Evolutionary conservation across 345 rosid genomes (phyloP).

Genomic region (Corchorus capsularis): DNA sequence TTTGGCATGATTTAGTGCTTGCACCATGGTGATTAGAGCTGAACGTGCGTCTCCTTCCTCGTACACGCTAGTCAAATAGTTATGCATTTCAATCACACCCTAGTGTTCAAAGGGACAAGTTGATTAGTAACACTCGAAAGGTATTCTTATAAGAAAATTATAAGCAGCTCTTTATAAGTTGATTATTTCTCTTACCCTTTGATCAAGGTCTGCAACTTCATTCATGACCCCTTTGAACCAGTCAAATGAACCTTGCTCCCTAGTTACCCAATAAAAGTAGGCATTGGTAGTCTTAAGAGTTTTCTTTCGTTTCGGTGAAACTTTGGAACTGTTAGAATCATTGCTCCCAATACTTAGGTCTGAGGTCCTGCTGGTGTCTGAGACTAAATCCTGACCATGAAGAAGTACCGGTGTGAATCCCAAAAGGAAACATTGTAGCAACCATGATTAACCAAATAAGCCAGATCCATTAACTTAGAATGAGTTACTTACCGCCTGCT

Average conservation of each 20-base stretch:
- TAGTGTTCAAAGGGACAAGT: slow-evolving; percentile 27
- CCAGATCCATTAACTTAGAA: background rate
- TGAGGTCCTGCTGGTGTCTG: slow-evolving; percentile 67
- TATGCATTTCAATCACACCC: slow-evolving; percentile 99
- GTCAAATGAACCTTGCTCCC: slow-evolving; percentile 98
- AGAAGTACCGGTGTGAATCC: slow-evolving; percentile 8
- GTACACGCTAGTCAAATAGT: slow-evolving; percentile 94
- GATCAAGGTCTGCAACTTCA: slow-evolving; percentile 92
- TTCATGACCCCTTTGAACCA: slow-evolving; percentile 99
- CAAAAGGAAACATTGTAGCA: background rate
- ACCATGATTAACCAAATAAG: background rate
- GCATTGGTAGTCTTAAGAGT: slow-evolving; percentile 82
- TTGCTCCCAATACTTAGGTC: slow-evolving; percentile 63
- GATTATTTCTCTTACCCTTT: slow-evolving; percentile 58
- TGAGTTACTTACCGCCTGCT: slow-evolving; percentile 69
- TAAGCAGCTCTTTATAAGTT: background rate
- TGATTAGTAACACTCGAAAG: background rate
- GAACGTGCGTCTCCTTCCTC: slow-evolving; percentile 99
- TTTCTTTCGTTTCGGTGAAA: slow-evolving; percentile 58
- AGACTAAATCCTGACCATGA: slow-evolving; percentile 60
- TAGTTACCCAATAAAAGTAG: slow-evolving; percentile 97
- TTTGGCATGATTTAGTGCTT: slow-evolving; percentile 96
- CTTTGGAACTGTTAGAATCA: slow-evolving; percentile 40
- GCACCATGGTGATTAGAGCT: slow-evolving; percentile 97
- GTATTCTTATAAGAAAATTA: background rate